These are phyloP conservation scores for Pseudocercospora cruenta DNA, from an alignment of 2,329 filamentous ascomycete species.

Conservation along the genomic window DNA sequence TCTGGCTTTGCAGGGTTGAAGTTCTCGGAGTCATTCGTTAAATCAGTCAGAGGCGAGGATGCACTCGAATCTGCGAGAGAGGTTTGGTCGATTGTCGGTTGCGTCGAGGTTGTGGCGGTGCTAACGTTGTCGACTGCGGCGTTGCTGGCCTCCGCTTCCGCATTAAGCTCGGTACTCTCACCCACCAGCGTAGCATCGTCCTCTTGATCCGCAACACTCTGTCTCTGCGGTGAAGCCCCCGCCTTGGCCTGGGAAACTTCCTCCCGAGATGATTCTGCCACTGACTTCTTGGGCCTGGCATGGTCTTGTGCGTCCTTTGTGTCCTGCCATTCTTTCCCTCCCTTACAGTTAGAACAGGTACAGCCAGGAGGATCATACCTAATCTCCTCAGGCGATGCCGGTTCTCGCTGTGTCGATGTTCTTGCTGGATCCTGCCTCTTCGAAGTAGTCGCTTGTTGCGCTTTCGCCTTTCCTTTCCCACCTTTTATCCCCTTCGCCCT, in stretches of 20 bases:
- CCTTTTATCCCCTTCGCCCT: background rate
- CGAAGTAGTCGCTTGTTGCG: background rate
- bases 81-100: background rate
- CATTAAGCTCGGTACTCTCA: background rate
- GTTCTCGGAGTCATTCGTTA: background rate
- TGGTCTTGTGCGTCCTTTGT: background rate
- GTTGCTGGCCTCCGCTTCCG: slow-evolving; percentile 64
- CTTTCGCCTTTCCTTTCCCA: background rate
- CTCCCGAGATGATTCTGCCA: background rate
- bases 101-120: background rate
- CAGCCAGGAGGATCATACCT: slow-evolving; percentile 7
- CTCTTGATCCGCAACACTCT: background rate
- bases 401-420: background rate
- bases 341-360: background rate
- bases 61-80: background rate
- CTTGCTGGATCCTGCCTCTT: background rate
- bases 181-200: background rate
- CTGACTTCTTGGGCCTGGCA: background rate
- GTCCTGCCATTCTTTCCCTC: slow-evolving; percentile 8
- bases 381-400: slow-evolving; percentile 8
- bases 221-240: background rate
- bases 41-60: background rate
- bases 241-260: background rate
- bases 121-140: slow-evolving; percentile 83
- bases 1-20: background rate